Evolutionary conservation across 176 grass and related monocot species (phyloP).

Genomic region (Eleusine coracana): DNA sequence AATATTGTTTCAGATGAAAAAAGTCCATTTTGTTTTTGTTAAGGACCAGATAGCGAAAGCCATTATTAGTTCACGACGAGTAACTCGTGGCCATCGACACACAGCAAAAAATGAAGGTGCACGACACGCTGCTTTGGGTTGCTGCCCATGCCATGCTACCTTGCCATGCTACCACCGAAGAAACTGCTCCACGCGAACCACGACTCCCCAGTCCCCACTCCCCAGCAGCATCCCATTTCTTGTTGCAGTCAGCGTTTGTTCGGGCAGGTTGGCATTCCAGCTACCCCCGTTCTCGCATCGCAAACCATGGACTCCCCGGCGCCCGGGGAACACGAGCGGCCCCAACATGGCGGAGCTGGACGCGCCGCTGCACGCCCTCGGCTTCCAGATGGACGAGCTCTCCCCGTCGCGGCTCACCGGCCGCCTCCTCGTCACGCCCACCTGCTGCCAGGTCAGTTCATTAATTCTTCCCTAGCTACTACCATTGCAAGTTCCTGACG

Average conservation of each 20-base stretch:
- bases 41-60: too few species aligned
- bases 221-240: not conserved
- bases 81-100: not conserved
- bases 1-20: too few species aligned
- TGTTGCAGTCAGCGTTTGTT: not conserved
- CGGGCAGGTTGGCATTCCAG: not conserved
- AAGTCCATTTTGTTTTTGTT: too few species aligned
- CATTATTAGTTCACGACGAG: too few species aligned
- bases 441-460: conserved; percentile 72
- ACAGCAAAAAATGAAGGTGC: not conserved
- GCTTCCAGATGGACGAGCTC: conserved; percentile 71
- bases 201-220: not conserved
- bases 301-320: not conserved
- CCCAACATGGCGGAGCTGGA: conserved; percentile 58
- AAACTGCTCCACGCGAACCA: not conserved
- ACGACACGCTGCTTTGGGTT: not conserved
- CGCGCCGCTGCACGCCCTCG: conserved; percentile 54
- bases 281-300: not conserved
- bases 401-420: conserved; percentile 60
- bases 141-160: too few species aligned
- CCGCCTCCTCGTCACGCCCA: conserved; percentile 55
- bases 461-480: not conserved
- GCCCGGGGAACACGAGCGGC: not conserved
- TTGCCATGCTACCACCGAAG: not conserved
- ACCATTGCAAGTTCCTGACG: not conserved